Conservation (phyloP, 2,329 filamentous ascomycete species). For the Aspergillus fructus region DNA sequence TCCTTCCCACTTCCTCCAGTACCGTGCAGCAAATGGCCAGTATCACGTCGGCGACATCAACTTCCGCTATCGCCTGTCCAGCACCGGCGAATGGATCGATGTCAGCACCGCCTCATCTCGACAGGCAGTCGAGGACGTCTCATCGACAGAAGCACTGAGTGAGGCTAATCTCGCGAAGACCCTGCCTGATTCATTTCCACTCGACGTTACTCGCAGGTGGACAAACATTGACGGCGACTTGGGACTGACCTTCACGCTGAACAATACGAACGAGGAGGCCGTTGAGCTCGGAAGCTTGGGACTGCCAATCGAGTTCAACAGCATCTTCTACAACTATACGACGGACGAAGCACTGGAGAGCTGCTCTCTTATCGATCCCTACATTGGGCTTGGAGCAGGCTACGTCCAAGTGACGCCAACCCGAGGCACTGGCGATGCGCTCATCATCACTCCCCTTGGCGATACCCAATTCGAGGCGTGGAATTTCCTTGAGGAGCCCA, state of each 20-base stretch:
- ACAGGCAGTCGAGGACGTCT: background rate
- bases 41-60: background rate
- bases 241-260: constrained; percentile 52
- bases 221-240: constrained; percentile 50
- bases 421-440: constrained; percentile 52
- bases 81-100: background rate
- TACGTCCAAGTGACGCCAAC: constrained; percentile 56
- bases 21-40: background rate
- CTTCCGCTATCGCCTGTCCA: background rate
- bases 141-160: background rate
- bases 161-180: constrained; percentile 34
- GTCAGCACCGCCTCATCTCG: background rate
- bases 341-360: constrained; percentile 50
- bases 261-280: constrained; percentile 41
- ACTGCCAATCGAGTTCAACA: constrained; percentile 62
- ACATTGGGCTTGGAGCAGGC: constrained; percentile 60
- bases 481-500: constrained; percentile 51
- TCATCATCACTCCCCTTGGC: constrained; percentile 56
- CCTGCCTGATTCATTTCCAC: constrained; percentile 18
- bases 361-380: constrained; percentile 60
- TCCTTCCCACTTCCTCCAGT: background rate
- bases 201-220: constrained; percentile 56
- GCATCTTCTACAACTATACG: constrained; percentile 56
- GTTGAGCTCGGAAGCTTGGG: constrained; percentile 59
- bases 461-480: constrained; percentile 57